Percentiles rank a stretch among this genome's conserved stretches.
Evolutionary conservation across 441 rosid species (phyloP).

Genomic region (Gossypium aridum): DNA sequence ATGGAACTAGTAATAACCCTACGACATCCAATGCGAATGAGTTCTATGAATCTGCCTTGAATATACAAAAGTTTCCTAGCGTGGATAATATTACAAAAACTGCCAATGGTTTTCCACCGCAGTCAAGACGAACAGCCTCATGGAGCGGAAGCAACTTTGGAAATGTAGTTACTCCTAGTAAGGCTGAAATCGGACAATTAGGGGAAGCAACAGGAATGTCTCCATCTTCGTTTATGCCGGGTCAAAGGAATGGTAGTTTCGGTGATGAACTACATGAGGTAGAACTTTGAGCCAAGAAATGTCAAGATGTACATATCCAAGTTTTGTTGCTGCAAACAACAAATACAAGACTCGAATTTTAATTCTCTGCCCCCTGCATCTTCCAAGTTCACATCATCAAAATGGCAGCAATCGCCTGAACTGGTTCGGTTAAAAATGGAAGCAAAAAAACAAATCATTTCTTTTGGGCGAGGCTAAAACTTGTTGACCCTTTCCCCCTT

Average conservation of each 20-base stretch:
- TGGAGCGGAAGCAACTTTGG: conserved; percentile 74
- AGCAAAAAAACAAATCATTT: neutral
- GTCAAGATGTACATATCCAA: conserved; percentile 48
- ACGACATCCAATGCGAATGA: conserved; percentile 29
- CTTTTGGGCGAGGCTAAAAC: neutral
- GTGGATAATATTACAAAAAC: conserved; percentile 46
- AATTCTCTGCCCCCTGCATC: conserved; percentile 14
- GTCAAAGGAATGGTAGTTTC: conserved; percentile 33
- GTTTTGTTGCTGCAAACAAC: conserved; percentile 32
- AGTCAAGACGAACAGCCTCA: conserved; percentile 73
- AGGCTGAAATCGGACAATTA: conserved; percentile 23
- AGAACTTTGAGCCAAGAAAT: conserved; percentile 46
- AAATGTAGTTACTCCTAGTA: conserved; percentile 27
- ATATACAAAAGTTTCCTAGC: conserved; percentile 69
- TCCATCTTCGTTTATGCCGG: conserved; percentile 32
- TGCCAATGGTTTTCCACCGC: conserved; percentile 26
- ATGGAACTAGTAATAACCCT: conserved; percentile 32
- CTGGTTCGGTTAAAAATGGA: neutral
- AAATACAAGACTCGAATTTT: neutral
- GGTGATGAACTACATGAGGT: conserved; percentile 91
- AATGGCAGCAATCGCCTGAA: neutral
- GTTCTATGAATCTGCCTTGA: conserved; percentile 32
- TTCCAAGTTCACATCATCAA: neutral
- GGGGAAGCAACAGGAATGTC: conserved; percentile 35
- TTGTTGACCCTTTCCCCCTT: neutral